These are phyloP conservation scores for Fusarium cyanostomum DNA, from an alignment of 2,329 filamentous ascomycete species.

Conservation along the genomic window DNA sequence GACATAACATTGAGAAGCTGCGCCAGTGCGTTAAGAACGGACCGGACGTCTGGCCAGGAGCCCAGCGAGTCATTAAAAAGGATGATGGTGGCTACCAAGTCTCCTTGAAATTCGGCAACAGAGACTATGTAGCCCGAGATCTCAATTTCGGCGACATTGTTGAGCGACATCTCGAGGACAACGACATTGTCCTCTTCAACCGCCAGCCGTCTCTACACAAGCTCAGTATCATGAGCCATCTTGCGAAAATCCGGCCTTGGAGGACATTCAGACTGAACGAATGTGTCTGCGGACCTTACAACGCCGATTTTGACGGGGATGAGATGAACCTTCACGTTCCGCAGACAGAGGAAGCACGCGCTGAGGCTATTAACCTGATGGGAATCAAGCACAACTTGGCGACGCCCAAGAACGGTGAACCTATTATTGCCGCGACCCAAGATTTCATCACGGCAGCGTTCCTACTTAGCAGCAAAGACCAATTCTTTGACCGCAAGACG, in stretches of 20 bases:
- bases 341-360: constrained; percentile 94
- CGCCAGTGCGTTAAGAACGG: constrained; percentile 79
- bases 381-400: constrained; percentile 96
- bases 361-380: constrained; percentile 96
- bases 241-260: constrained; percentile 92
- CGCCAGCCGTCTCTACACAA: constrained; percentile 98
- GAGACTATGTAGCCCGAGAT: constrained; percentile 75
- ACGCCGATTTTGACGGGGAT: constrained; percentile 98
- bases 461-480: constrained; percentile 89
- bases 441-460: constrained; percentile 98
- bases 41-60: constrained; percentile 83
- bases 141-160: constrained; percentile 87
- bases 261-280: constrained; percentile 97
- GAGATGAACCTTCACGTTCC: constrained; percentile 99
- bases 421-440: constrained; percentile 98
- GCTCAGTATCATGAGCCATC: constrained; percentile 96
- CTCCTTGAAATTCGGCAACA: constrained; percentile 78
- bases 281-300: constrained; percentile 98
- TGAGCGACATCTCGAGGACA: constrained; percentile 93
- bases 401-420: constrained; percentile 96
- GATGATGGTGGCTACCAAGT: constrained; percentile 74
- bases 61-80: constrained; percentile 81
- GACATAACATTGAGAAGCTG: constrained; percentile 86
- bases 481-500: constrained; percentile 87
- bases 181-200: constrained; percentile 97